Conservation (phyloP, 345 rosid species). For the Gossypium australe region DNA sequence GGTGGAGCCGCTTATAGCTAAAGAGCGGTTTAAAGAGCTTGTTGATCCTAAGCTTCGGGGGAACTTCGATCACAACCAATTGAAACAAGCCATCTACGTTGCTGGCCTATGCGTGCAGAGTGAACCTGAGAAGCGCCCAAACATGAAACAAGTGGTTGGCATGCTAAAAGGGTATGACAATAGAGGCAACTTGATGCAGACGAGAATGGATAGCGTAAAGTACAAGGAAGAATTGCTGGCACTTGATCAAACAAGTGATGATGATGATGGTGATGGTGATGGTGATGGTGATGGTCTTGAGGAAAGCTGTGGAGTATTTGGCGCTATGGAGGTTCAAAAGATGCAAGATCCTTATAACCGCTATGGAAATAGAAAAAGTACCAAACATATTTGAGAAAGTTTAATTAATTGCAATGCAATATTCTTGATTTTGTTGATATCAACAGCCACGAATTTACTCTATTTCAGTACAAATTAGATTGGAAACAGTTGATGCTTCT, state of each 20-base stretch:
- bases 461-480: background rate
- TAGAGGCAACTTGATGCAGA: slow-evolving; percentile 28
- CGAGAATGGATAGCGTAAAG: slow-evolving; percentile 40
- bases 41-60: slow-evolving; percentile 67
- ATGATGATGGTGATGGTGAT: slow-evolving; percentile 29
- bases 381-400: background rate
- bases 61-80: slow-evolving; percentile 54
- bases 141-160: slow-evolving; percentile 67
- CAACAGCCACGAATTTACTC: background rate
- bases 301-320: slow-evolving; percentile 46
- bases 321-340: slow-evolving; percentile 39
- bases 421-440: background rate
- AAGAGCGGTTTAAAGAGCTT: slow-evolving; percentile 55
- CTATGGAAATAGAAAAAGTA: slow-evolving; percentile 8
- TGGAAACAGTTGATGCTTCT: background rate
- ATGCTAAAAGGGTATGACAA: slow-evolving; percentile 54
- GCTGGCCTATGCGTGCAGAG: slow-evolving; percentile 67
- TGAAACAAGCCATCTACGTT: slow-evolving; percentile 48
- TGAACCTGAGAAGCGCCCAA: slow-evolving; percentile 65
- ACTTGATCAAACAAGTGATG: slow-evolving; percentile 34
- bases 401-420: background rate
- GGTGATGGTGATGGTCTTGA: slow-evolving; percentile 18
- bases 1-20: slow-evolving; percentile 59
- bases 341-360: slow-evolving; percentile 34
- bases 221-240: slow-evolving; percentile 49